A percentile compares a stretch with the other conserved stretches of the same genome.
Conservation (phyloP, 75 land plant genomes). For the Cunninghamia lanceolata region DNA sequence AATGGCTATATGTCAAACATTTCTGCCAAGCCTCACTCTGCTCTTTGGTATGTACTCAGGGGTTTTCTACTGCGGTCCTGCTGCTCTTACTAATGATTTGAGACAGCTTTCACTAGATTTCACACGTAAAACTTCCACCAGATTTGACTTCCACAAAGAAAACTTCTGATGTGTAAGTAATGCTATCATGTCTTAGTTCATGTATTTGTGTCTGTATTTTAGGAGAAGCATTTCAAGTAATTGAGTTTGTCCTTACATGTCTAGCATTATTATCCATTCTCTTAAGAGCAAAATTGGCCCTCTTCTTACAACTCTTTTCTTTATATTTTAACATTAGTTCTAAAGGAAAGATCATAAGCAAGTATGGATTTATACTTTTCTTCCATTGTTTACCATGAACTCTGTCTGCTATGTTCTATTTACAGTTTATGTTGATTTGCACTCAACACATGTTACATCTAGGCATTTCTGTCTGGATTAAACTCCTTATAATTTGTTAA, state of each 20-base stretch:
- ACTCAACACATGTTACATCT: background rate
- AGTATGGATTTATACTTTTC: background rate
- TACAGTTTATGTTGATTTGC: background rate
- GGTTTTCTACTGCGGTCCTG: constrained; percentile 68
- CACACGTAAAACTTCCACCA: constrained; percentile 51
- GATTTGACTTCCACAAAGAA: constrained; percentile 73
- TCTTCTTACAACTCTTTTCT: background rate
- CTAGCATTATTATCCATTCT: background rate
- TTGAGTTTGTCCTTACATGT: background rate
- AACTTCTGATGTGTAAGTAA: constrained; percentile 35
- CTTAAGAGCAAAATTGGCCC: background rate
- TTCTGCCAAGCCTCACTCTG: background rate
- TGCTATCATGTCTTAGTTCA: background rate
- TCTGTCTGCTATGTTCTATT: background rate
- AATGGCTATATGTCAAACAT: background rate
- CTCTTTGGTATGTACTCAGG: constrained; percentile 29
- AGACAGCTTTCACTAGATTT: constrained; percentile 48
- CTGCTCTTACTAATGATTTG: constrained; percentile 46
- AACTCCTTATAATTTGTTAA: background rate
- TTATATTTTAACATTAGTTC: background rate
- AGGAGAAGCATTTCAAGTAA: background rate
- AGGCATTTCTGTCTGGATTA: background rate
- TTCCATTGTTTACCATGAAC: background rate
- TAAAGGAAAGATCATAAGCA: background rate
- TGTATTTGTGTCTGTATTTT: background rate